A percentile compares a stretch with the other conserved stretches of the same genome.
Evolutionary conservation across 2,329 filamentous ascomycete species (phyloP).

Genomic region (Trichophyton schoenleinii): DNA sequence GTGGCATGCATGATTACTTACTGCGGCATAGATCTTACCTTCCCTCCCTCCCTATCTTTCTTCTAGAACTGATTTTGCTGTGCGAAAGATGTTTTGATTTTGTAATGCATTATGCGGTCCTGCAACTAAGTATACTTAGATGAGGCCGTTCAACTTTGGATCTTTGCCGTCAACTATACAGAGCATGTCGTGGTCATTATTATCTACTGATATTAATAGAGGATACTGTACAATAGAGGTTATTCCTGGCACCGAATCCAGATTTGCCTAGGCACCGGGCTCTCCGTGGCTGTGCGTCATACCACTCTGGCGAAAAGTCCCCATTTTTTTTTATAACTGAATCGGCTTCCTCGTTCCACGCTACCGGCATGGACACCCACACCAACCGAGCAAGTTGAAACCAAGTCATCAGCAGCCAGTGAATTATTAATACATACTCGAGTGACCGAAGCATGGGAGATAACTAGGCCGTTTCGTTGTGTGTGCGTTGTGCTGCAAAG

Average conservation of each 20-base stretch:
- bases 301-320: too few relatives aligned
- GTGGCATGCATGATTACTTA: background rate
- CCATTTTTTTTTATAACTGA: too few relatives aligned
- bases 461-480: background rate
- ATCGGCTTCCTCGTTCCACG: background rate
- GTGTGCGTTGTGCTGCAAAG: background rate
- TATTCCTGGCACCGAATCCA: background rate
- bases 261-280: background rate
- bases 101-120: background rate
- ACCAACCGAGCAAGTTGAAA: background rate
- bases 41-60: background rate
- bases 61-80: conserved; percentile 3
- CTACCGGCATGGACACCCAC: background rate
- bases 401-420: background rate
- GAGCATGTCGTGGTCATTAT: background rate
- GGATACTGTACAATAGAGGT: background rate
- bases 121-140: background rate
- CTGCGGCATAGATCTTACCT: background rate
- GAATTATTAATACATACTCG: background rate
- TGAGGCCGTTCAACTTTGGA: background rate
- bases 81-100: background rate
- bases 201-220: background rate
- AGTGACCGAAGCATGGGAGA: background rate
- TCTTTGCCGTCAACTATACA: background rate
- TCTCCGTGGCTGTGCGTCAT: background rate